Evolutionary conservation across 352 stramenopile species (phyloP), one percentile per base, ranked within the genome.

Genomic region (Phytophthora quininea): DNA sequence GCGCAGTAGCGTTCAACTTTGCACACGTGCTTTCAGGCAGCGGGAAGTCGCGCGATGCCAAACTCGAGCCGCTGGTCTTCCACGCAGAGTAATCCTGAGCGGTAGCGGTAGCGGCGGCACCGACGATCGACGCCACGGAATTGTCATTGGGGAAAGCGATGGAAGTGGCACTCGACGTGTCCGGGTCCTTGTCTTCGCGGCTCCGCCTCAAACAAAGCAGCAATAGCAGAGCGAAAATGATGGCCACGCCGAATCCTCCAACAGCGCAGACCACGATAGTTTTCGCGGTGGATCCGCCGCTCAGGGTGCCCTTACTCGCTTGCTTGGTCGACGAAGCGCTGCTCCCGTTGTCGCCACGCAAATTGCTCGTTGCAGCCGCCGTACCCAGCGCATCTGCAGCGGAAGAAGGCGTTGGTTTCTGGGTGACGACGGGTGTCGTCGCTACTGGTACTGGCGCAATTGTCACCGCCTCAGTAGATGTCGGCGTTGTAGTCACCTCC

Each of bases 171-270:
- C 64, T 45, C 15, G 51, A n/a, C 27, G 69, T 70, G 38, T 38
- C 46, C 33, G 67, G 30, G 11, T 71, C 37, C 2, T 33, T 47
- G 14, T 58, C 32, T 49, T 71, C 27, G 24, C 58, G 54, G 24
- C 15, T 48, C 48, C 38, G 60, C n/a, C n/a, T 64, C 58, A 47
- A 69, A 54, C 69, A 68, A 6, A 69, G 48, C 15, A 74, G 54
- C 31, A 72, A 70, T 51, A 80, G 58, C 7, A 80, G 65, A 43
- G 58, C 66, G 31, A 73, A 29, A 9, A 77, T 52, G n/a, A 80
- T 64, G 4, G 38, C 27, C 1, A 64, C 14, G 24, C 73, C 73
- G 29, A 74, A 47, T 11, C 57, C 61, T 33, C 53, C 65, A 43
- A 80, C 49, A 37, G 65, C 31, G 38, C 38, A 56, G 15, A 80